Percentiles rank a stretch among this genome's conserved stretches.
phyloP scores from a whole-genome alignment of 768 basidiomycete genomes.

The Russula sp. region DNA sequence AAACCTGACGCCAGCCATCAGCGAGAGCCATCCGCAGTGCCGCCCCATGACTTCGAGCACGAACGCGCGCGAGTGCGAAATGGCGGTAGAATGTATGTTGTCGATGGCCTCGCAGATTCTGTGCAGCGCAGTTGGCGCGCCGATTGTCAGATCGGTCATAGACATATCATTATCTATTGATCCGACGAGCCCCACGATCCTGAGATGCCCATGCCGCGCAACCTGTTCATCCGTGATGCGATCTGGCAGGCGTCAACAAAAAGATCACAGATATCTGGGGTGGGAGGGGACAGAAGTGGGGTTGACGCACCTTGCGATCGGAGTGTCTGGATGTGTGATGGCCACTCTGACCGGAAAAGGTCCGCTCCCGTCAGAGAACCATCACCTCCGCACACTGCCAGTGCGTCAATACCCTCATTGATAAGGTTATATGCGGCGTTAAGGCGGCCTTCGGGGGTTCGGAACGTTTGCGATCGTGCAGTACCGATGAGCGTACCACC shows the following conservation, averaged over 20 bases:
- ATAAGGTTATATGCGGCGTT: constrained; percentile 86
- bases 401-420: constrained; percentile 93
- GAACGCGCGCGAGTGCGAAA: constrained; percentile 94
- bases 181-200: constrained; percentile 96
- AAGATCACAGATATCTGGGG: background rate
- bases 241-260: constrained; percentile 32
- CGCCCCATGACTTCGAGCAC: constrained; percentile 99
- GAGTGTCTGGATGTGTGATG: constrained; percentile 66
- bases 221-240: constrained; percentile 71
- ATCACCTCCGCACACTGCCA: constrained; percentile 96
- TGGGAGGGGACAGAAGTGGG: background rate
- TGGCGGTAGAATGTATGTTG: constrained; percentile 95
- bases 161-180: constrained; percentile 99
- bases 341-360: constrained; percentile 91
- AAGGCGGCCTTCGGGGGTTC: constrained; percentile 82
- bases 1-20: constrained; percentile 86
- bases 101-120: constrained; percentile 98
- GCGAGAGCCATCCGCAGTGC: constrained; percentile 97
- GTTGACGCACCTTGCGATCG: constrained; percentile 45
- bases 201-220: constrained; percentile 70
- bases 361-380: constrained; percentile 96
- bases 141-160: constrained; percentile 95
- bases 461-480: constrained; percentile 76
- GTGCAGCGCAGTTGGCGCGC: constrained; percentile 90
- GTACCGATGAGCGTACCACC: constrained; percentile 97